Percentiles rank a stretch among this genome's conserved stretches.
phyloP scores from a whole-genome alignment of 2,329 filamentous ascomycete genomes.

The Trichoderma sp. region DNA sequence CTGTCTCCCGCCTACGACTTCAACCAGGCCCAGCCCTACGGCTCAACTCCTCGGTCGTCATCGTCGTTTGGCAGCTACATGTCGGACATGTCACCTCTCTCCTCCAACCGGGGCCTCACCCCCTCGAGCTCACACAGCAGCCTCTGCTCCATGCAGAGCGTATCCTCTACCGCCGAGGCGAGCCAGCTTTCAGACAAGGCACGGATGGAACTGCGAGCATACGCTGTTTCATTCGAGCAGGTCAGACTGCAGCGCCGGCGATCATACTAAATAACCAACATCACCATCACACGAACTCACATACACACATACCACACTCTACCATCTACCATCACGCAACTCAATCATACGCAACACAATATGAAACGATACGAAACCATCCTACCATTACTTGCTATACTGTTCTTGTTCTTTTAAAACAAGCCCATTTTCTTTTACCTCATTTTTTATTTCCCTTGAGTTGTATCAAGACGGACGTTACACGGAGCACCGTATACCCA shows the following conservation, averaged over 20 bases:
- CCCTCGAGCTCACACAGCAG: constrained; percentile 83
- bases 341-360: constrained; percentile 32
- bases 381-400: constrained; percentile 21
- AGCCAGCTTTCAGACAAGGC: constrained; percentile 71
- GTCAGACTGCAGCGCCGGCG: constrained; percentile 63
- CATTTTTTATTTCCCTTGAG: constrained; percentile 28
- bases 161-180: constrained; percentile 51
- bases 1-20: constrained; percentile 78
- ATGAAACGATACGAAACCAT: constrained; percentile 27
- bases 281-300: not conserved
- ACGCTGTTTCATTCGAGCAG: constrained; percentile 87
- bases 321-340: constrained; percentile 32
- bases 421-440: constrained; percentile 8
- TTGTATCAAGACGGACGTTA: constrained; percentile 52
- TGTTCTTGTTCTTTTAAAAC: constrained; percentile 21
- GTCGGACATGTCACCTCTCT: constrained; percentile 25
- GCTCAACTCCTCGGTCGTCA: constrained; percentile 48
- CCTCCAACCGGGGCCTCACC: constrained; percentile 49
- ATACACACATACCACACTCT: not conserved
- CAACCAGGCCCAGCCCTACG: constrained; percentile 61
- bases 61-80: constrained; percentile 29
- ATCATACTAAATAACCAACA: constrained; percentile 48
- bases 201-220: constrained; percentile 77
- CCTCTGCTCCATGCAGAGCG: constrained; percentile 75
- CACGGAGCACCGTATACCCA: constrained; percentile 54